phyloP scores from a whole-genome alignment of 73 alveolate species.

The Paraurostyla sp. region DNA sequence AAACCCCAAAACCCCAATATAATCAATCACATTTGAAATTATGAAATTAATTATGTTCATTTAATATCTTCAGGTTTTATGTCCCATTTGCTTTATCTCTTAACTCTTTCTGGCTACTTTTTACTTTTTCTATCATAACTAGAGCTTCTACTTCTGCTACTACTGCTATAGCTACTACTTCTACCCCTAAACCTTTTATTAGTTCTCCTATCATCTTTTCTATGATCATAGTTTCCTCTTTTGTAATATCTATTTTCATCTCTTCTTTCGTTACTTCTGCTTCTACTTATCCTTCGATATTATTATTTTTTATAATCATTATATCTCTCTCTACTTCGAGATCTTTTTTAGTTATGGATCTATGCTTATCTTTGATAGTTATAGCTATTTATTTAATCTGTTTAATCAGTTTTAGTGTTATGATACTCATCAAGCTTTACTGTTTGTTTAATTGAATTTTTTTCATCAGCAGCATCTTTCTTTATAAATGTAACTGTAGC shows the following conservation, averaged over 20 bases:
- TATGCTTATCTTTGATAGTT: background rate
- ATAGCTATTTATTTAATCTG: background rate
- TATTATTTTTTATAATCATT: background rate
- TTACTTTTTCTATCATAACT: background rate
- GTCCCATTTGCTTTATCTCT: no score
- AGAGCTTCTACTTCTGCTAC: background rate
- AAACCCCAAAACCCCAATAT: no score
- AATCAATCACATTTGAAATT: no score
- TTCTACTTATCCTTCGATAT: background rate
- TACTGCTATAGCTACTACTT: background rate
- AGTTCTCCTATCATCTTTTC: background rate
- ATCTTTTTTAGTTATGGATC: background rate
- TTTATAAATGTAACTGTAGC: constrained; percentile 43
- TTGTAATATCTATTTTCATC: background rate
- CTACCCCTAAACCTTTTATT: background rate
- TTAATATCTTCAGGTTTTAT: no score
- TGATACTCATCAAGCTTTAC: background rate
- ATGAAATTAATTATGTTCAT: no score
- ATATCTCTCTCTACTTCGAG: background rate
- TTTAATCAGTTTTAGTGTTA: background rate
- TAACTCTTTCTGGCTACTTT: no score
- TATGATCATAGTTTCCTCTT: background rate
- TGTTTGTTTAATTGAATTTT: background rate
- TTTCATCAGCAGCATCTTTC: background rate
- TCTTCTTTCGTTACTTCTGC: background rate